These are phyloP conservation scores for Rhizodiscina lignyota DNA, from an alignment of 495 filamentous ascomycete genomes.

Conservation along the genomic window DNA sequence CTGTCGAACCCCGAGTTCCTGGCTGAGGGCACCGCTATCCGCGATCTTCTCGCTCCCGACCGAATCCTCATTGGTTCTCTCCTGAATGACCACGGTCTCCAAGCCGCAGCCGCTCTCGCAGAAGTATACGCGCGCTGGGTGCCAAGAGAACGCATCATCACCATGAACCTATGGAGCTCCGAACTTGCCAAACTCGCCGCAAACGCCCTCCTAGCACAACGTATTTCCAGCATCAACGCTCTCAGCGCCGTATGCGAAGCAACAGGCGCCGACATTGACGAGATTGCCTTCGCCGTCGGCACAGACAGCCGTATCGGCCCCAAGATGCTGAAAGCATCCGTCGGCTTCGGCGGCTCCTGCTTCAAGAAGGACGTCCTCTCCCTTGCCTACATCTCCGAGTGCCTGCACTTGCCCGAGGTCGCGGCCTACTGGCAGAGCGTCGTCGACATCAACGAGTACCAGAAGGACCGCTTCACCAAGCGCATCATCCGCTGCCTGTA, in stretches of 20 bases:
- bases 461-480: conserved; percentile 48
- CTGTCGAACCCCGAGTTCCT: conserved; percentile 79
- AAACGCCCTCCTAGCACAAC: conserved; percentile 68
- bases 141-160: conserved; percentile 39
- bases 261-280: conserved; percentile 59
- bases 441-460: conserved; percentile 61
- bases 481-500: conserved; percentile 50
- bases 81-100: conserved; percentile 33
- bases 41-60: conserved; percentile 52
- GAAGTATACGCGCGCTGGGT: conserved; percentile 61
- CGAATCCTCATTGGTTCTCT: conserved; percentile 64
- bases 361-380: conserved; percentile 73
- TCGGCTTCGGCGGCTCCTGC: conserved; percentile 70
- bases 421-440: conserved; percentile 63
- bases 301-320: conserved; percentile 54
- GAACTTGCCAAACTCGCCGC: conserved; percentile 69
- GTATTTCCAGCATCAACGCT: conserved; percentile 72
- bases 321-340: conserved; percentile 58
- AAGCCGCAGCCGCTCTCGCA: conserved; percentile 46
- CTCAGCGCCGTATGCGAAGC: conserved; percentile 40
- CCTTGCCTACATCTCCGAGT: conserved; percentile 57
- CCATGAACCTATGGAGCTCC: conserved; percentile 62
- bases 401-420: conserved; percentile 52
- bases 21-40: conserved; percentile 64
- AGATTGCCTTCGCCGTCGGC: conserved; percentile 52